These are phyloP conservation scores for Blastocystis sp. DNA, from an alignment of 352 stramenopile species.

Conservation along the genomic window DNA sequence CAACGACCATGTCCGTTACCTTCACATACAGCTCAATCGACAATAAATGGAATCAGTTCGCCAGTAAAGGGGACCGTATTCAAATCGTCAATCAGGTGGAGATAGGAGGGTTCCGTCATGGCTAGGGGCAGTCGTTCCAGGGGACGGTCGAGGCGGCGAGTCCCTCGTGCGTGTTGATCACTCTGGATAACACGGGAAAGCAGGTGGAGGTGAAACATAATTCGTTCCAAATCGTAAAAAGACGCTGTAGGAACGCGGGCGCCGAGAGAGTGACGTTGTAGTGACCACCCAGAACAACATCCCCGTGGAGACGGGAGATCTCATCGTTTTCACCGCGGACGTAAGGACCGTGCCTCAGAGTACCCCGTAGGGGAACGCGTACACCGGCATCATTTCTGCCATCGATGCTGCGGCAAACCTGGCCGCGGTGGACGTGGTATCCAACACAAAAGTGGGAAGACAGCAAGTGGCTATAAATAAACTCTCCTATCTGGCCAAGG, in stretches of 20 bases:
- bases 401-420: slow-evolving; percentile 8
- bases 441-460: slow-evolving; percentile 25
- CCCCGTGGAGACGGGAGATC: slow-evolving; percentile 55
- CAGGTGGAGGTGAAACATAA: slow-evolving; percentile 64
- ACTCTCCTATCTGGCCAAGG: slow-evolving; percentile 63
- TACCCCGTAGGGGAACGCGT: slow-evolving; percentile 34
- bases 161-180: slow-evolving; percentile 25
- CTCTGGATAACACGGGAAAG: slow-evolving; percentile 27
- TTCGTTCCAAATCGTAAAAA: slow-evolving; percentile 43
- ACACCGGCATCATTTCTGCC: slow-evolving; percentile 37
- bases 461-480: slow-evolving; percentile 52
- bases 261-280: not conserved
- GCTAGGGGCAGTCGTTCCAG: slow-evolving; percentile 43
- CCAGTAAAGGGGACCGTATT: slow-evolving; percentile 64
- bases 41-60: slow-evolving; percentile 65
- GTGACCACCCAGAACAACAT: slow-evolving; percentile 17
- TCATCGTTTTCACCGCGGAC: slow-evolving; percentile 52
- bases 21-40: slow-evolving; percentile 53
- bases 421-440: slow-evolving; percentile 28
- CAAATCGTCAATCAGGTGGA: slow-evolving; percentile 45
- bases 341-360: not conserved
- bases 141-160: slow-evolving; percentile 44
- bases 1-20: not conserved
- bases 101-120: not conserved
- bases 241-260: not conserved